These are phyloP conservation scores for Ophiostoma sp. DNA, from an alignment of 2,329 filamentous ascomycete species.

Conservation along the genomic window DNA sequence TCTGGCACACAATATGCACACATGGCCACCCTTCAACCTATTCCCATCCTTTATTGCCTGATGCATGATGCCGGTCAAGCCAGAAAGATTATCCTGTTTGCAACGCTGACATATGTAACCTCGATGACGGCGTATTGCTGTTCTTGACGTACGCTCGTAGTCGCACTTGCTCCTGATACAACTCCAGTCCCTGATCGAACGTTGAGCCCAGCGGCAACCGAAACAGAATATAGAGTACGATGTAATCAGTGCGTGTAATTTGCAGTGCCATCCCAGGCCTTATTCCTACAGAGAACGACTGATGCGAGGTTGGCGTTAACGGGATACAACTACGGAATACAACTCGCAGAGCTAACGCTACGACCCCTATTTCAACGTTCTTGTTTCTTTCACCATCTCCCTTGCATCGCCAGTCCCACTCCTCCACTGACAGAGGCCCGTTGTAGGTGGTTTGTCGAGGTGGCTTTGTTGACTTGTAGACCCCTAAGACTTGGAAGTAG, in stretches of 20 bases:
- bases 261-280: not conserved
- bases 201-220: not conserved
- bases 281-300: no score
- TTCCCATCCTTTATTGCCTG: not conserved
- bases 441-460: not conserved
- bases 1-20: not conserved
- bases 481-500: not conserved
- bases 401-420: conserved; percentile 4
- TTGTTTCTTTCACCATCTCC: not conserved
- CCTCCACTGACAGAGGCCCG: not conserved
- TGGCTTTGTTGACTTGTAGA: not conserved
- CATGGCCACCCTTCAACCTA: not conserved
- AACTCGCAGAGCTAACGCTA: not conserved
- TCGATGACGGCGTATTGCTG: not conserved
- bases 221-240: not conserved
- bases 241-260: not conserved
- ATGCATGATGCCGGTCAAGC: not conserved
- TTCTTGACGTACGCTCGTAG: not conserved
- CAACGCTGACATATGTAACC: not conserved
- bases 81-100: not conserved
- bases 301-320: not conserved
- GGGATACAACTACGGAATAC: not conserved
- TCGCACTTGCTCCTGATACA: not conserved
- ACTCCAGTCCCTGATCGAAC: not conserved
- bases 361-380: not conserved